Evolutionary conservation across 352 stramenopile species (phyloP).

Genomic region (Peronospora belbahrii): DNA sequence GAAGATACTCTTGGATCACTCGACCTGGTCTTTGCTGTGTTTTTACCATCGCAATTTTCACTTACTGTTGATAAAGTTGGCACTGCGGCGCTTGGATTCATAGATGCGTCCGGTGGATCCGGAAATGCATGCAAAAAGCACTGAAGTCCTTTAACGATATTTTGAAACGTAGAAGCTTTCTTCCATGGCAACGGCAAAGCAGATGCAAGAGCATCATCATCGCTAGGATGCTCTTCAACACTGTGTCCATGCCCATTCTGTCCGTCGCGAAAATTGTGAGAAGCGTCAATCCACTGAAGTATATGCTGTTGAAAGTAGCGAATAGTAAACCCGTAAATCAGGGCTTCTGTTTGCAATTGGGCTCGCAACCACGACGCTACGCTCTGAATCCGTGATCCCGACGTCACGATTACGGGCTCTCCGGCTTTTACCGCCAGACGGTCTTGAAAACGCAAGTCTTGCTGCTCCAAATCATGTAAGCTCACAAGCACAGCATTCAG

Average conservation of each 20-base stretch:
- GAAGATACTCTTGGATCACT: slow-evolving; percentile 6
- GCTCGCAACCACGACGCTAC: slow-evolving; percentile 41
- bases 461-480: slow-evolving; percentile 52
- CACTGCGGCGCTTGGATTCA: not conserved
- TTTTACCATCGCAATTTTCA: slow-evolving; percentile 1
- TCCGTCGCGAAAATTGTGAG: slow-evolving; percentile 23
- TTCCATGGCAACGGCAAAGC: slow-evolving; percentile 22
- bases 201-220: slow-evolving; percentile 13
- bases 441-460: slow-evolving; percentile 54
- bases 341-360: slow-evolving; percentile 42
- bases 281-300: slow-evolving; percentile 42
- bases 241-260: slow-evolving; percentile 5
- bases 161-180: slow-evolving; percentile 48
- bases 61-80: not conserved
- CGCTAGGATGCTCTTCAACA: slow-evolving; percentile 15
- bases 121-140: slow-evolving; percentile 67
- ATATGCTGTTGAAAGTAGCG: slow-evolving; percentile 68
- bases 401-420: slow-evolving; percentile 5
- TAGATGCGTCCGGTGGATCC: slow-evolving; percentile 17
- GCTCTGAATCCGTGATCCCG: slow-evolving; percentile 38
- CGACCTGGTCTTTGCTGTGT: not conserved
- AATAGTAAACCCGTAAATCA: slow-evolving; percentile 75
- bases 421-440: slow-evolving; percentile 12
- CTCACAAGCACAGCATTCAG: slow-evolving; percentile 55
- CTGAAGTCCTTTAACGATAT: slow-evolving; percentile 73